Percentiles rank a stretch among this genome's conserved stretches.
phyloP scores from a whole-genome alignment of 2,329 filamentous ascomycete genomes.

The Hawksworthiomyces lignivorus region DNA sequence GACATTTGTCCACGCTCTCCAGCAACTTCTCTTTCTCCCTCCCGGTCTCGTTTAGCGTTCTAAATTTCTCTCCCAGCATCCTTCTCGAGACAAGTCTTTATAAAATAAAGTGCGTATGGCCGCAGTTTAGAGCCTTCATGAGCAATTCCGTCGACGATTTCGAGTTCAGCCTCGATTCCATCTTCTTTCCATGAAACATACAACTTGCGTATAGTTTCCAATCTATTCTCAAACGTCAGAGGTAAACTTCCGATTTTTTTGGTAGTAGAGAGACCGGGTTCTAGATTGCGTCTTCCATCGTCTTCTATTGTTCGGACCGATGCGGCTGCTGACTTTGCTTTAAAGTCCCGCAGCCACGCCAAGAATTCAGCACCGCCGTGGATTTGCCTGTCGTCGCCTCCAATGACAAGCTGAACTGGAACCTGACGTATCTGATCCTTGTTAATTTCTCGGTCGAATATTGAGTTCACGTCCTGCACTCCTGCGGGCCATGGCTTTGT shows the following conservation, averaged over 20 bases:
- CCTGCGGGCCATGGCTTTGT: not conserved
- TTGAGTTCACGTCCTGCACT: not conserved
- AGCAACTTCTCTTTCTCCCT: too few species aligned
- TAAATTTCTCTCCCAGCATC: too few species aligned
- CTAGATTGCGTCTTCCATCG: too few species aligned
- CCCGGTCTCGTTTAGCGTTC: too few species aligned
- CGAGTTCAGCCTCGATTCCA: not conserved
- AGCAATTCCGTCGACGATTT: not conserved
- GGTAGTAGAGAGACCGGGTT: too few species aligned
- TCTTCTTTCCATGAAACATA: not conserved
- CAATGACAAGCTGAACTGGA: not conserved
- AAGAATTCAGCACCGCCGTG: conserved; percentile 1
- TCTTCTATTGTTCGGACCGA: too few species aligned
- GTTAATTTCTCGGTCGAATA: not conserved
- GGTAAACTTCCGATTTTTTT: too few species aligned
- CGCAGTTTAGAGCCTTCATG: not conserved
- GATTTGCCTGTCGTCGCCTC: not conserved
- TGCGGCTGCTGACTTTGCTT: conserved; percentile 1
- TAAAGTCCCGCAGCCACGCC: not conserved
- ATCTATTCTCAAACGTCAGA: not conserved
- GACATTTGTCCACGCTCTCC: too few species aligned
- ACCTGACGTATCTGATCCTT: not conserved
- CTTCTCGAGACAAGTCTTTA: not conserved
- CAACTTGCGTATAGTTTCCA: not conserved
- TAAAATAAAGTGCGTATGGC: conserved; percentile 1